Evolutionary conservation across 306 rosid species (phyloP).

Genomic region (Corylus heterophylla): DNA sequence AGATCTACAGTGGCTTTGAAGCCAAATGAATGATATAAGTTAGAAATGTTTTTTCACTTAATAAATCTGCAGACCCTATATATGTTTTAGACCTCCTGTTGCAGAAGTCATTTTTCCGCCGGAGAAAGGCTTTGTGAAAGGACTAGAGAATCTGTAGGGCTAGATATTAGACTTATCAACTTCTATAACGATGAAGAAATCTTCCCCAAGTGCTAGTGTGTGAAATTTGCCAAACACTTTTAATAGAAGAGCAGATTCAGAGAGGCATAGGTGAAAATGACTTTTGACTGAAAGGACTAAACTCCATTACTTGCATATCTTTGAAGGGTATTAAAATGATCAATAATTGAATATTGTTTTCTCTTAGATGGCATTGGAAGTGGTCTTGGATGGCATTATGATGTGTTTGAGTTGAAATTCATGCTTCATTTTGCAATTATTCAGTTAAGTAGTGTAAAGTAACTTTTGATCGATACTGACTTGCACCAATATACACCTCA

Average conservation of each 20-base stretch:
- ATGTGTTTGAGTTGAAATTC: neutral
- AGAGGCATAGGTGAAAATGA: neutral
- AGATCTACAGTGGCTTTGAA: neutral
- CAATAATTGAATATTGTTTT: neutral
- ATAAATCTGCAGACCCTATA: neutral
- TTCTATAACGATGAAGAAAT: neutral
- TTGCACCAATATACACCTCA: no score
- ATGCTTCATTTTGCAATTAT: neutral
- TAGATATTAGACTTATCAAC: conserved; percentile 6
- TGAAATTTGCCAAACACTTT: neutral
- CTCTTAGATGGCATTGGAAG: neutral
- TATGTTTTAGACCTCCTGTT: neutral
- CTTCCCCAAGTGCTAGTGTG: neutral
- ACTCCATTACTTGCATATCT: neutral
- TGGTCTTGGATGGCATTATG: neutral
- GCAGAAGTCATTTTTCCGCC: neutral
- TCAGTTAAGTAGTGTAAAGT: no score
- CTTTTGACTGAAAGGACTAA: neutral
- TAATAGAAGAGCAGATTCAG: neutral
- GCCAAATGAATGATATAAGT: neutral
- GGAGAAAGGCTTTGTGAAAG: neutral
- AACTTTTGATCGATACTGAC: no score
- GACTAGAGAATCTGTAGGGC: neutral
- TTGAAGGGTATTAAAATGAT: neutral
- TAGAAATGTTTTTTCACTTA: neutral